Base-by-base conservation (phyloP, 176 grass and related monocot genomes). In the Oryza glaberrima region DNA sequence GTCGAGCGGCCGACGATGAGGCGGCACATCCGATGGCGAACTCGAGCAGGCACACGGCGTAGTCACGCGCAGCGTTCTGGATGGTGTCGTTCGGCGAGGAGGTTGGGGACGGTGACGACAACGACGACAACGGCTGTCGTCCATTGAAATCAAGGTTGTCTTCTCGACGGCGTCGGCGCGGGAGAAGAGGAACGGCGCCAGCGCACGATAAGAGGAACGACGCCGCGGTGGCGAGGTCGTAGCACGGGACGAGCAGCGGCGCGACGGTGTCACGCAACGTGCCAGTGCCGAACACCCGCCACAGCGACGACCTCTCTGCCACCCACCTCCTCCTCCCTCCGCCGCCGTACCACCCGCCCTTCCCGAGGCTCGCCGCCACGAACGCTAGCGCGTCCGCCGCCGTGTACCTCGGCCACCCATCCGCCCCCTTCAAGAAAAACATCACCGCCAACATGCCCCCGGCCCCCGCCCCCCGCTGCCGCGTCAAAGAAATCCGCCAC, bases 151-250 rank as follows among this genome's bases (percentile, higher is more conserved):
- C 92, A 85, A 88, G 94, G 73, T 88, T 88, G 76, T 98, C 95
- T 83, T 94, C 78, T 98, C 95, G 32, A 94, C 88, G 11, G 95
- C 92, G 83, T 98, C 91, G n/a, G 95, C 85, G 30, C 95, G 92
- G 60, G 95, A 98, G 92, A 98, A 98, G 64, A 98, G 81, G 88
- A 98, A 98, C 11, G 95, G 88, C 30, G 89, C 90, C 3, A 20
- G 95, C 84, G 30, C 95, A 90, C 43, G 95, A 98, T 88, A 97
- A 97, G 64, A 98, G 81, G 88, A 98, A 98, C 11, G 95, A 88
- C 36, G 90, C 90, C 3, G 86, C 86, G 0, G 92, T 88, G 17
- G 88, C 28, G 0, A 94, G 90, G 78, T 98, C 95, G 72, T 93
- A 97, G 81, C 92, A 97, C 1, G 95, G 95, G 1, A 94, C 88